Evolutionary conservation across 495 filamentous ascomycete species (phyloP).

Genomic region (Neurospora sp.): DNA sequence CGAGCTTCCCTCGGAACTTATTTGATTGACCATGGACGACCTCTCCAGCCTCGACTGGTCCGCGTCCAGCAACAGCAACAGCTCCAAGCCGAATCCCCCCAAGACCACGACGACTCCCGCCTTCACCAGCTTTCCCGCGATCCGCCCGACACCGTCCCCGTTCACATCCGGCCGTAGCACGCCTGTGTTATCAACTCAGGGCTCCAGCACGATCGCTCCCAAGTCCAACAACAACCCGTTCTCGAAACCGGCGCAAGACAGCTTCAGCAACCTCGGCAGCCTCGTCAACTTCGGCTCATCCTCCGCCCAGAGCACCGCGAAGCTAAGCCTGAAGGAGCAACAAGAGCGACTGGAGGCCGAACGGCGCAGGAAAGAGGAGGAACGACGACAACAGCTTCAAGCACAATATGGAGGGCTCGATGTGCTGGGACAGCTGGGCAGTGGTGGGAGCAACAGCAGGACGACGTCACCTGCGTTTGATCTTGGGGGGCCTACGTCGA

Average conservation of each 20-base stretch:
- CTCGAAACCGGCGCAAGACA: conserved; percentile 60
- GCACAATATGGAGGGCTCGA: conserved; percentile 54
- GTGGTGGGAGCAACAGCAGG: neutral
- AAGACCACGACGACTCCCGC: conserved; percentile 35
- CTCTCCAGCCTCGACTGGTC: conserved; percentile 45
- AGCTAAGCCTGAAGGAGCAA: conserved; percentile 71
- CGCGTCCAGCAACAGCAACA: conserved; percentile 21
- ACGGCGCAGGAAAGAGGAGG: conserved; percentile 63
- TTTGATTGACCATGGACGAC: conserved; percentile 39
- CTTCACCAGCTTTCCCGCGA: conserved; percentile 43
- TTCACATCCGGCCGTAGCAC: conserved; percentile 57
- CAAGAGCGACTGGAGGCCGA: conserved; percentile 74
- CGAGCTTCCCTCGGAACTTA: neutral
- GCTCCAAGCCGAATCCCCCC: conserved; percentile 29
- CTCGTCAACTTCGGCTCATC: conserved; percentile 59
- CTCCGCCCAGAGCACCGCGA: conserved; percentile 53
- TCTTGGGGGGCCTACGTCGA: conserved; percentile 16
- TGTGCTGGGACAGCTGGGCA: neutral
- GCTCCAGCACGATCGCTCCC: conserved; percentile 37
- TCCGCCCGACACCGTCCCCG: conserved; percentile 52
- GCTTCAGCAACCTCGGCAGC: conserved; percentile 82
- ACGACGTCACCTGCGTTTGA: neutral
- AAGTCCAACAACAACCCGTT: conserved; percentile 35
- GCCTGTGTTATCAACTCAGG: conserved; percentile 45
- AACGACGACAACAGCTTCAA: conserved; percentile 57